These are phyloP conservation scores for Phytopythium mirpurense DNA, from an alignment of 352 stramenopile genomes.

Conservation along the genomic window DNA sequence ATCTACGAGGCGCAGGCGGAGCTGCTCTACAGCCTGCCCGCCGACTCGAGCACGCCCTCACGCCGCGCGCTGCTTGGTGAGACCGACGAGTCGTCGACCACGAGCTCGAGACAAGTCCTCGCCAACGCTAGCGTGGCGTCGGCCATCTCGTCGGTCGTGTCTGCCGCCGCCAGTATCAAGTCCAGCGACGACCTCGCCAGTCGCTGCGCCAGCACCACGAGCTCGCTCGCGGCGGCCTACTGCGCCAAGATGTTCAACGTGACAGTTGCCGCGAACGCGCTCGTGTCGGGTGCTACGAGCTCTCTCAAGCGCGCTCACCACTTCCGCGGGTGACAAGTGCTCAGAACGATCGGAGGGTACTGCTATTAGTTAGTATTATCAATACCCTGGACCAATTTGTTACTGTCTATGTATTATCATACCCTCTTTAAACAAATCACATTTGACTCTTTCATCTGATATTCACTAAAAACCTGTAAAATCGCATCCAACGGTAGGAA, in stretches of 20 bases:
- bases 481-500: slow-evolving; percentile 2
- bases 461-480: too few species aligned
- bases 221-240: slow-evolving; percentile 7
- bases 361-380: not conserved
- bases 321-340: not conserved
- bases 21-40: slow-evolving; percentile 28
- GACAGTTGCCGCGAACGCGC: slow-evolving; percentile 2
- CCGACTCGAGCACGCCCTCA: slow-evolving; percentile 8
- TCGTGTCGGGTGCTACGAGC: not conserved
- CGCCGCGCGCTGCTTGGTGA: not conserved
- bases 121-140: slow-evolving; percentile 6
- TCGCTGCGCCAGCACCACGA: slow-evolving; percentile 1
- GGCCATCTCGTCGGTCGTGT: slow-evolving; percentile 5
- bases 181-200: slow-evolving; percentile 2
- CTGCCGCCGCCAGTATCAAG: slow-evolving; percentile 1
- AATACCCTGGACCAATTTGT: not conserved
- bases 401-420: too few species aligned
- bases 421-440: too few species aligned
- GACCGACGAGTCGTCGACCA: not conserved
- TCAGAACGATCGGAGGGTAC: not conserved
- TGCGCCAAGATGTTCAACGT: slow-evolving; percentile 13
- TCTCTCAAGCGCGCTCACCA: not conserved
- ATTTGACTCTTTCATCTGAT: too few species aligned
- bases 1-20: slow-evolving; percentile 35
- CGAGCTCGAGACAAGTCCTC: not conserved